Evolutionary conservation across 2,329 filamentous ascomycete genomes (phyloP), one percentile per base, ranked within the genome.

Genomic region (Hymenoscyphus albidus): DNA sequence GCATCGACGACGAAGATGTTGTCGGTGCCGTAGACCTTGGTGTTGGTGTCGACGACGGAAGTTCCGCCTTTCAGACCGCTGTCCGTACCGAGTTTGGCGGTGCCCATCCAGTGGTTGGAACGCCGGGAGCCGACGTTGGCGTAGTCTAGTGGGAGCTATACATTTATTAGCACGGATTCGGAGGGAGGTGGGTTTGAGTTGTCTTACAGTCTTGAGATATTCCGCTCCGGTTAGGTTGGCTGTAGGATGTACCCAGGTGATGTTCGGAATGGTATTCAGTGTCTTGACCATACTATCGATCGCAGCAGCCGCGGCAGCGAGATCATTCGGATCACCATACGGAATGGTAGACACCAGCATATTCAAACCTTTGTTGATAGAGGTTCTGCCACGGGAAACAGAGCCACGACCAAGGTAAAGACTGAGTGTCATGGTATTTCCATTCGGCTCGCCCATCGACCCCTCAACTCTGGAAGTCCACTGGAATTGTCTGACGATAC

Each of bases 1-100:
- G 84, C 88, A 70, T 91, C 88, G 3, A 90, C 85, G 14, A 90
- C 83, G 71, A 87, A 89, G 56, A 89, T 78, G 76, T 90, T 89
- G 70, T 89, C 85, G 0, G 84, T 89, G 44, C 87, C 87, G 71
- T 85, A 89, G 5, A 90, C 85, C 76, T 83, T 85, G 64, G 85
- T 83, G 75, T 89, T 79, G 12, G 80, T 74, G 69, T 89, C 87
- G 0, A 89, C 87, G 2, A 90, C 87, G 0, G 85, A 78, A 6
- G 79, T 81, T 16, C 86, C 85, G 58, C 77, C 77, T 58, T 85
- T 82, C 5, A 70, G 51, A 31, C 67, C 71, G 12, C 64, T 65
- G 64, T 87, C 82, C 0, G 77, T 79, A 18, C 87, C 87, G 69
- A 89, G 80, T 74, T 88, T 89, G 59, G 82, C 81, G 0, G 85